Evolutionary conservation across 2,329 filamentous ascomycete genomes (phyloP).

Genomic region (Raffaelea ambrosiae): DNA sequence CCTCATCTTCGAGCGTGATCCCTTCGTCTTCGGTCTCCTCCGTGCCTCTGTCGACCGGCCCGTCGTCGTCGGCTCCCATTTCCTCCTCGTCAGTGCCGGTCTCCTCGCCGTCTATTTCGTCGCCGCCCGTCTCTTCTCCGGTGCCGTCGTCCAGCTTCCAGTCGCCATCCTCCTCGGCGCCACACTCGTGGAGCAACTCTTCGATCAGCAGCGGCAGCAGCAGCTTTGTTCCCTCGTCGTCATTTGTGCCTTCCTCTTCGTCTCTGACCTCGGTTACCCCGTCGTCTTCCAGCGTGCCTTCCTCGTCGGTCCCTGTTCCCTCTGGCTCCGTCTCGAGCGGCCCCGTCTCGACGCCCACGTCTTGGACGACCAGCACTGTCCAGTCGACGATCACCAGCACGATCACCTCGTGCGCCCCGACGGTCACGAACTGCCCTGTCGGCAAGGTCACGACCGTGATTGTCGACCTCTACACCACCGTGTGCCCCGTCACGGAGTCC

Average conservation of each 20-base stretch:
- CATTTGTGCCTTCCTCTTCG: no score
- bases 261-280: neutral
- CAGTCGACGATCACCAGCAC: slow-evolving; percentile 27
- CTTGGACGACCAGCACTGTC: slow-evolving; percentile 25
- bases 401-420: slow-evolving; percentile 12
- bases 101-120: neutral
- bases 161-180: neutral
- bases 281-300: neutral
- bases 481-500: slow-evolving; percentile 12
- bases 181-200: neutral
- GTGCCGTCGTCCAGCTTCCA: neutral
- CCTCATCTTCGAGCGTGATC: neutral
- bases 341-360: slow-evolving; percentile 8
- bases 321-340: slow-evolving; percentile 1
- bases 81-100: neutral
- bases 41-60: neutral
- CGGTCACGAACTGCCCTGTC: slow-evolving; percentile 15
- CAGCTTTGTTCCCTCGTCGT: neutral
- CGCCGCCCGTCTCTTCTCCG: neutral
- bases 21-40: neutral
- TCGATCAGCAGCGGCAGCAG: neutral
- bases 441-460: slow-evolving; percentile 12
- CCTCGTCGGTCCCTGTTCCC: neutral
- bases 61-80: neutral
- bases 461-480: slow-evolving; percentile 14